Base-by-base conservation (phyloP, 2,329 filamentous ascomycete genomes). In the Escovopsis sp. region DNA sequence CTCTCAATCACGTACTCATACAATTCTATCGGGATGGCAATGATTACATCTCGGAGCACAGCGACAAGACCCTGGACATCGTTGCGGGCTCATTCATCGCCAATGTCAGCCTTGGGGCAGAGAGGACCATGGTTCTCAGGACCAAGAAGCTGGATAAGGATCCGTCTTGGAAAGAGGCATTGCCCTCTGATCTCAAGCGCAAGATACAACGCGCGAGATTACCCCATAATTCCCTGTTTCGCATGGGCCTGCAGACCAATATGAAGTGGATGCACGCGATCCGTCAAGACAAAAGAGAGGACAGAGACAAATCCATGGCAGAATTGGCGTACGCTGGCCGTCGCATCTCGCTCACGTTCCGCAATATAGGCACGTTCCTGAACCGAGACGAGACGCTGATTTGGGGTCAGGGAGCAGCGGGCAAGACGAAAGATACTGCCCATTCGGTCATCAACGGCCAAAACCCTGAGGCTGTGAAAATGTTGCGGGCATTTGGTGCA, bases 31-130 rank as follows among this genome's bases (percentile, higher is more conserved):
- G 91, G n/a, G 72, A 74, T 50, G 85, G 89, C 3, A 77, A 76
- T 38, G 91, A 98, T 61, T 86, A 86, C 57, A 98, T 98, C 47
- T 91, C 85, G 1, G 91, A 98, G 57, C 91, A 98, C 56, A 93
- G 86, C 33, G 91, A 98, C 58, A 98, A 98, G 63, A 94, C 89
- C 0, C 68, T 98, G 20, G 91, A 98, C 57, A 91, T 98, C 43
- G 79, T 77, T 11, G 76, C 73, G 24, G 78, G 71, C 5, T 91
- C 84, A 20, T 88, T 72, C 45, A 94, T 98, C 50, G 86, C 88
- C 49, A 98, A 96, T 55, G 77, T 94, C 39, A 94, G 86, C 49
- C 72, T 96, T n/a, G 91, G 91, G 1, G 88, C 89, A 1, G 80
- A 93, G 61, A 72, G 91, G 41, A 88, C 79, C 2, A 95, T 96